These are phyloP conservation scores for Leishmania aethiopica DNA, from an alignment of 208 protist genomes.

Conservation along the genomic window DNA sequence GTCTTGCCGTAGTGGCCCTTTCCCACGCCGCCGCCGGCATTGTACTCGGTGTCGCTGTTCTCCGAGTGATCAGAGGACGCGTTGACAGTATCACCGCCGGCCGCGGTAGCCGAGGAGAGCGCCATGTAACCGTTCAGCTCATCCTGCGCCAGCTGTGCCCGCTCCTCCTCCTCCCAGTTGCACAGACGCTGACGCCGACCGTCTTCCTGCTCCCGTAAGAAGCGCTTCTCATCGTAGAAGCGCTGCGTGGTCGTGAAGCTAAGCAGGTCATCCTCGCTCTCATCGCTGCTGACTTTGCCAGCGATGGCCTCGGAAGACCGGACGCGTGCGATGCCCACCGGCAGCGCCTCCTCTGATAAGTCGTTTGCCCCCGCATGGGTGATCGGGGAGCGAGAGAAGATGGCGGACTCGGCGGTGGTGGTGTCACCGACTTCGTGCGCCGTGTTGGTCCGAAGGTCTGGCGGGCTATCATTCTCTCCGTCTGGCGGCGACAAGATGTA, in stretches of 20 bases:
- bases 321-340: not conserved
- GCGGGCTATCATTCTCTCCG: not conserved
- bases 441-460: not conserved
- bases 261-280: conserved; percentile 43
- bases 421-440: not conserved
- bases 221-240: conserved; percentile 70
- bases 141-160: conserved; percentile 36
- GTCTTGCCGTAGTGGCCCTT: not conserved
- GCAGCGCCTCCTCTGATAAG: conserved; percentile 11
- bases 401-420: conserved; percentile 3
- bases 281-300: conserved; percentile 13
- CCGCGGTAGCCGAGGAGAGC: not conserved
- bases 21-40: not conserved
- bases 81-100: not conserved
- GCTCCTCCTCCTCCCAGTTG: conserved; percentile 84
- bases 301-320: conserved; percentile 1
- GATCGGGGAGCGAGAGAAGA: conserved; percentile 17
- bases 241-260: conserved; percentile 78
- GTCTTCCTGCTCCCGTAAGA: conserved; percentile 58
- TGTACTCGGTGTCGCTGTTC: conserved; percentile 4
- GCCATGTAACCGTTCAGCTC: conserved; percentile 36
- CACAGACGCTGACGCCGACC: conserved; percentile 56
- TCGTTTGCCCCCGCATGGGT: conserved; percentile 11
- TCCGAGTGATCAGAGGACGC: not conserved
- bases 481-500: not conserved